Evolutionary conservation across 331 rosid species (phyloP), one percentile per base, ranked within the genome.

Genomic region (Phaseolus coccineus): DNA sequence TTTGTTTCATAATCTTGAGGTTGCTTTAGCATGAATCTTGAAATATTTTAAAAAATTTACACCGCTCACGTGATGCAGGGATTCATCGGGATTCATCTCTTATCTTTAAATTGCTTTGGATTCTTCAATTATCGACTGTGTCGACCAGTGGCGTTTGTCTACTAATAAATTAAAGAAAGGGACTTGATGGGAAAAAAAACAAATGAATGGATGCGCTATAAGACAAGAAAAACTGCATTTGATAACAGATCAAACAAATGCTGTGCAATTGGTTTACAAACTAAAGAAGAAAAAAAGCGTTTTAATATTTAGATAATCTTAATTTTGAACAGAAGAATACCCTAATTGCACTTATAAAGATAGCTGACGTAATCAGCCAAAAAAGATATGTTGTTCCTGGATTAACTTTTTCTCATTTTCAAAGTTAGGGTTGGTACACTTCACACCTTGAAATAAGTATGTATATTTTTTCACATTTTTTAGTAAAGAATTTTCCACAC

Each of bases 11-110:
- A 24, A 28, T 56, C 16, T 9, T 74, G 71, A 16, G 31, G 65
- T 69, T 63, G 62, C 67, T 68, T 40, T 39, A 8, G 40, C 22
- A 37, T 71, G 57, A 74, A 31, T 14, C 24, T 47, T 42, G 4
- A 28, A 51, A 22, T 56, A 56, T 58, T 74, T 55, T 28, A 79
- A 59, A 4, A 25, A 68, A 70, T 64, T 81, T 69, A 55, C 56
- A 30, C 82, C 82, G 30, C 5, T 64, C 51, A 73, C 71, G 77
- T 71, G 86, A 44, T 72, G 74, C 61, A 81, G 80, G 31, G 72
- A 67, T 76, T 81, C 73, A 52, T 68, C 50, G 80, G 31, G 72
- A 67, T 76, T 81, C 73, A 52, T 68, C 50, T 78, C 76, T 44
- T 77, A n/a, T 33, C 65, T 47, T 68, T 76, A 28, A 72, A 67